These are phyloP conservation scores for Magnaporthiopsis incrustans DNA, from an alignment of 2,329 filamentous ascomycete species.

Conservation along the genomic window DNA sequence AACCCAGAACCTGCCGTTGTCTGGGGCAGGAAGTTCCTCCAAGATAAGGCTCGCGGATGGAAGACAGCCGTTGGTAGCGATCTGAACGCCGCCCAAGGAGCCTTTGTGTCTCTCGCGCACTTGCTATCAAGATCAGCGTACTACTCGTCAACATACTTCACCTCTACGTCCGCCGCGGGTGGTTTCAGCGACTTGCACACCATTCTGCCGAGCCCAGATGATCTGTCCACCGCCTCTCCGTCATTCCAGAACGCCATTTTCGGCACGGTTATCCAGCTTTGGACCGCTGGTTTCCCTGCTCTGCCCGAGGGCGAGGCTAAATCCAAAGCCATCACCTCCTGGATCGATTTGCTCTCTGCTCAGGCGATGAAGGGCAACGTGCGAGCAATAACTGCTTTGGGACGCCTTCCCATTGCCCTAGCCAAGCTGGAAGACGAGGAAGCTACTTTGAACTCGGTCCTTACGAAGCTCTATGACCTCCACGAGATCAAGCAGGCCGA, in stretches of 20 bases:
- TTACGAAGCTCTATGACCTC: slow-evolving; percentile 63
- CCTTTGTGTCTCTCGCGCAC: slow-evolving; percentile 35
- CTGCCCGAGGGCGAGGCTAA: slow-evolving; percentile 17
- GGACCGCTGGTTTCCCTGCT: slow-evolving; percentile 31
- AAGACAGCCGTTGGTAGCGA: slow-evolving; percentile 35
- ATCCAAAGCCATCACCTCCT: slow-evolving; percentile 25
- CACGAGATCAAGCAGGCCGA: slow-evolving; percentile 82
- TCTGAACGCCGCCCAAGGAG: slow-evolving; percentile 38
- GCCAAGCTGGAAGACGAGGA: slow-evolving; percentile 13
- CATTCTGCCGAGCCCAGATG: slow-evolving; percentile 12
- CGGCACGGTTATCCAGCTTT: slow-evolving; percentile 36
- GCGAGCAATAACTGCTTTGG: slow-evolving; percentile 71
- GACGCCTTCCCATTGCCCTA: slow-evolving; percentile 62
- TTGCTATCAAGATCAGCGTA: slow-evolving; percentile 36
- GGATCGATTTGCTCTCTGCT: slow-evolving; percentile 55
- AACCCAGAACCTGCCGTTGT: slow-evolving; percentile 33
- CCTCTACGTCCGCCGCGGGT: slow-evolving; percentile 2
- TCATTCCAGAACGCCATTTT: slow-evolving; percentile 37
- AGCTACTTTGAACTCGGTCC: slow-evolving; percentile 32
- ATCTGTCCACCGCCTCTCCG: slow-evolving; percentile 11
- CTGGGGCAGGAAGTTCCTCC: slow-evolving; percentile 34
- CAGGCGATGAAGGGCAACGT: slow-evolving; percentile 76
- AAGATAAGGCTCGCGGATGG: slow-evolving; percentile 42
- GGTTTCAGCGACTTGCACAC: neutral
- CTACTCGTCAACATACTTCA: slow-evolving; percentile 22